phyloP scores from a whole-genome alignment of 2,329 filamentous ascomycete species.

The Lecanicillium sp. region DNA sequence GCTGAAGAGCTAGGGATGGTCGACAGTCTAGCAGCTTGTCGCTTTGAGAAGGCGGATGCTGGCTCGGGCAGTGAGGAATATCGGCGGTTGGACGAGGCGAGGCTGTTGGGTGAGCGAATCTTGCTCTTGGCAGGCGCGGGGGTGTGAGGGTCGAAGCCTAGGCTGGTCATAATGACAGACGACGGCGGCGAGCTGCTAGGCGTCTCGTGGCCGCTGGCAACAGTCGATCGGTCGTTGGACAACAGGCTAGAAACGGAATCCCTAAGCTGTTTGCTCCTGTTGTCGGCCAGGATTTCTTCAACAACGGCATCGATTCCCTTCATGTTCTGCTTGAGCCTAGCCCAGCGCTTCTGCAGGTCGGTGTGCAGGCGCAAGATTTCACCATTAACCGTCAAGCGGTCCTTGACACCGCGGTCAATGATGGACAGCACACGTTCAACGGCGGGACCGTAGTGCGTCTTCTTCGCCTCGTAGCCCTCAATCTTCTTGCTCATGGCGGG shows the following conservation, averaged over 20 bases:
- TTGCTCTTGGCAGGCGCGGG: slow-evolving; percentile 42
- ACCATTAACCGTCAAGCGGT: slow-evolving; percentile 92
- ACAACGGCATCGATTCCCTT: slow-evolving; percentile 67
- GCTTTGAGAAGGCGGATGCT: slow-evolving; percentile 34
- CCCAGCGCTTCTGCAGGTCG: slow-evolving; percentile 80
- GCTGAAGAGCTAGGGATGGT: slow-evolving; percentile 45
- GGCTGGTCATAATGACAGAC: slow-evolving; percentile 53
- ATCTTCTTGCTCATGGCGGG: slow-evolving; percentile 71
- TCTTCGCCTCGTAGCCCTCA: slow-evolving; percentile 92
- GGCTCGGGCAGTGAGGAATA: slow-evolving; percentile 44
- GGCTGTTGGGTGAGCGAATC: slow-evolving; percentile 41
- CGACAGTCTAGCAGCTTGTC: slow-evolving; percentile 38
- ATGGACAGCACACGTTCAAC: slow-evolving; percentile 88
- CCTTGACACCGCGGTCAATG: slow-evolving; percentile 91
- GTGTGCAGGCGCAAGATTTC: slow-evolving; percentile 83
- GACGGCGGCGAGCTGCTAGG: slow-evolving; percentile 62
- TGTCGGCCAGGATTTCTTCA: slow-evolving; percentile 62
- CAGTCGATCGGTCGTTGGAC: slow-evolving; percentile 70
- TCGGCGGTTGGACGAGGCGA: slow-evolving; percentile 39
- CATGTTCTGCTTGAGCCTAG: slow-evolving; percentile 69
- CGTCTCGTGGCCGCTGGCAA: slow-evolving; percentile 63
- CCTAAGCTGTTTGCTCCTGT: slow-evolving; percentile 67
- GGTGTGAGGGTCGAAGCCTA: slow-evolving; percentile 44
- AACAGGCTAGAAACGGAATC: slow-evolving; percentile 92
- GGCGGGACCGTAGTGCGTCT: slow-evolving; percentile 85